Evolutionary conservation across 495 filamentous ascomycete species (phyloP).

Genomic region (Delitschia confertaspora): DNA sequence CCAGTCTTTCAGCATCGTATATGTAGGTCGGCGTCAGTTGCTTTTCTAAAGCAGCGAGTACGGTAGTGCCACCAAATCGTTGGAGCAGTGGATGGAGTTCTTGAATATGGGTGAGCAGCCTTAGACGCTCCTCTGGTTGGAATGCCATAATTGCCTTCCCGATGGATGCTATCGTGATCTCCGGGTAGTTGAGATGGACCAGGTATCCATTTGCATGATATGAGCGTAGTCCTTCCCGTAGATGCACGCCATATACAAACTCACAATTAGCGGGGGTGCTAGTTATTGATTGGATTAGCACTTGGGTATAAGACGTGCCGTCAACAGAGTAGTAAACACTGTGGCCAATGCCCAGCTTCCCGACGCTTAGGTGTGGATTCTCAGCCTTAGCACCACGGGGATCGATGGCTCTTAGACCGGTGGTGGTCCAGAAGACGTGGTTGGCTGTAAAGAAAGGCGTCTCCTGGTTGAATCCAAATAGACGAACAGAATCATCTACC

Average conservation of each 20-base stretch:
- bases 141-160: not conserved
- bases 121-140: too few species aligned
- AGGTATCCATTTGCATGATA: constrained; percentile 5
- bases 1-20: too few species aligned
- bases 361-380: not conserved
- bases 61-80: too few species aligned
- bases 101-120: too few species aligned
- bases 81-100: too few species aligned
- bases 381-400: not conserved
- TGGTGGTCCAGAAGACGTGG: constrained; percentile 3
- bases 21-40: too few species aligned
- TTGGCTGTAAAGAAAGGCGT: not conserved
- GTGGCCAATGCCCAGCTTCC: not conserved
- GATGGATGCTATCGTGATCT: constrained; percentile 1
- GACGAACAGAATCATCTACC: not conserved
- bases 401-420: constrained; percentile 5
- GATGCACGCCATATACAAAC: not conserved
- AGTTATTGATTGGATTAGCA: not conserved
- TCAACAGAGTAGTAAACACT: not conserved
- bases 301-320: not conserved
- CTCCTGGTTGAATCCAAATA: not conserved
- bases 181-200: constrained; percentile 3
- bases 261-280: not conserved
- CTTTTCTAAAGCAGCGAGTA: too few species aligned
- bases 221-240: not conserved